Base-by-base conservation (phyloP, 2,329 filamentous ascomycete genomes). In the Fusarium euwallaceae region DNA sequence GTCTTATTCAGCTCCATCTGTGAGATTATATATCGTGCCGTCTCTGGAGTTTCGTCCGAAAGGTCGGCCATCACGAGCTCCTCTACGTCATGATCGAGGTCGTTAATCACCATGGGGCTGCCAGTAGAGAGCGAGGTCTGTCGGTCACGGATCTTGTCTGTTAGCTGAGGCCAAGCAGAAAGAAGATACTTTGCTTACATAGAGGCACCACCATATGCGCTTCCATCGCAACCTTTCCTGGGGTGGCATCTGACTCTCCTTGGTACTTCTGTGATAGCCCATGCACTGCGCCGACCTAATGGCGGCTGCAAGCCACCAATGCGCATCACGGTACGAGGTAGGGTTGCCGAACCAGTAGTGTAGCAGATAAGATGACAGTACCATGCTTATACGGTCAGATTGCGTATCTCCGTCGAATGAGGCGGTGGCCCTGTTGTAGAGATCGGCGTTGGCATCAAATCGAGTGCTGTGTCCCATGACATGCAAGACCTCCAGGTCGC, bases 281-380 rank as follows among this genome's bases (percentile, higher is more conserved):
- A 51, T 17, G 8, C 45, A 51, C 16, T 51, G 45, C 3, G 45
- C 45, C 16, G 45, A 51, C 45, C 45, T 51, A 16, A 51, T 51
- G 9, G 45, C 45, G 1, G 45, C 45, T n/a, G 45, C 45, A 29
- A 51, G 45, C 45, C 45, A 51, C 45, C 45, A 51, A 51, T 51
- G 45, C 24, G 45, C 9, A 27, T 51, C 45, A 29, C 45, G 45
- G 16, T 51, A 51, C 4, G 45, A 51, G 0, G 58, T 66, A 0
- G 71, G 61, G 2, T 69, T 73, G 3, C 71, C 71, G 1, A 73
- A 73, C 71, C 70, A 73, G 6, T 70, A 73, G 3, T 73, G 71
- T 1, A 73, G 16, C 1, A 73, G 10, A 4, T 73, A 73, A 0
- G 71, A 70, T 0, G 71, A 72, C 0, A 70, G 12, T 1, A 51